Evolutionary conservation across 2,329 filamentous ascomycete species (phyloP), one percentile per base, ranked within the genome.

Genomic region (Phialemonium atrogriseum): DNA sequence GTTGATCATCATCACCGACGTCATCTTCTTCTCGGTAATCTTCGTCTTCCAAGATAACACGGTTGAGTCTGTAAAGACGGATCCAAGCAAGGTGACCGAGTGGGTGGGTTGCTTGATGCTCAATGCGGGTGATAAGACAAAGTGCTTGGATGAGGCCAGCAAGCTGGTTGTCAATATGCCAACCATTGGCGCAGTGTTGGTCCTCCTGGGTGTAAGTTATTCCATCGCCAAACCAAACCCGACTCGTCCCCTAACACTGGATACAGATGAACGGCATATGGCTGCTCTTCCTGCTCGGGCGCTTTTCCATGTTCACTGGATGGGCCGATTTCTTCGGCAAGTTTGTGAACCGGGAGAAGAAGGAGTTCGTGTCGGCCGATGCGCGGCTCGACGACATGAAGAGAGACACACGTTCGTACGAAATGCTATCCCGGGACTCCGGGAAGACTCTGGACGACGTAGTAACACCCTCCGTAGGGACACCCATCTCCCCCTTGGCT

Each of bases 11-110:
- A 73, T 95, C 36, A 73, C 77, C 37, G 88, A 96, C 52, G 86
- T 96, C 40, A 78, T 95, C 48, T 94, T 94, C 68, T 95, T 96
- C 58, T 80, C 88, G 2, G 68, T 94, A 27, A 73, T 94, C 33
- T 96, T 96, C 52, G 80, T 96, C 29, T 84, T 85, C 52, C 73
- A 94, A 50, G 84, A 94, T 56, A 80, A 80, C 45, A 72, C 82
- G 14, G 70, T 84, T 10, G 60, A 73, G 32, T 70, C 72, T 4
- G 58, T 71, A 13, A 67, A 71, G 23, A 67, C 76, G 21, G 49
- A 80, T 32, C 62, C 63, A 1, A 41, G 18, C 1, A 68, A 73
- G 16, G 73, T 80, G 3, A 39, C 58, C 21, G 65, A 69, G 4
- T 96, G 85, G 84, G 54, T 93, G 2, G 9, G 52, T 0, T 98